Conservation (phyloP, 371 early-diverging fungal genomes). For the Mortierella sp. region DNA sequence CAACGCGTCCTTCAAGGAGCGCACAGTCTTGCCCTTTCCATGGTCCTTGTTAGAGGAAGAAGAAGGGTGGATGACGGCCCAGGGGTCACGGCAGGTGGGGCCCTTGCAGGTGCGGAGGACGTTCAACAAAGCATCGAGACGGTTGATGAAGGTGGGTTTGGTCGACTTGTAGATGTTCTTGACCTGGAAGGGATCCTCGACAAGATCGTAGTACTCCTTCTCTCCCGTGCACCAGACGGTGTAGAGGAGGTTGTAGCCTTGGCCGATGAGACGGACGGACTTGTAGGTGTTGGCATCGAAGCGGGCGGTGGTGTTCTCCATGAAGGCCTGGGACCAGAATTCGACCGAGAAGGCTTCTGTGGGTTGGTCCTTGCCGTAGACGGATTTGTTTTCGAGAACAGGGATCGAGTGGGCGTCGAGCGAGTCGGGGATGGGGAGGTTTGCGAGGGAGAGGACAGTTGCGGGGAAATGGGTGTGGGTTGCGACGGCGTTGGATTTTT, state of each 20-base stretch:
- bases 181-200: slow-evolving; percentile 71
- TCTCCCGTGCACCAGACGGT: slow-evolving; percentile 76
- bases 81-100: slow-evolving; percentile 72
- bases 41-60: background rate
- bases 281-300: slow-evolving; percentile 67
- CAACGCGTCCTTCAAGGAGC: slow-evolving; percentile 43
- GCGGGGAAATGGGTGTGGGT: slow-evolving; percentile 74
- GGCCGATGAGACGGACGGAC: slow-evolving; percentile 68
- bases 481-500: slow-evolving; percentile 62
- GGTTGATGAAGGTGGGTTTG: slow-evolving; percentile 57
- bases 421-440: slow-evolving; percentile 60
- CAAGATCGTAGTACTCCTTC: slow-evolving; percentile 71
- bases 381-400: slow-evolving; percentile 52
- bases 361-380: slow-evolving; percentile 57
- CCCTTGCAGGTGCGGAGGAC: slow-evolving; percentile 70
- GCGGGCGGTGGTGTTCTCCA: slow-evolving; percentile 51
- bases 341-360: slow-evolving; percentile 74
- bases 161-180: slow-evolving; percentile 62
- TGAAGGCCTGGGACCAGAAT: slow-evolving; percentile 62
- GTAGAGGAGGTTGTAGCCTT: slow-evolving; percentile 68
- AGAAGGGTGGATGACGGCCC: slow-evolving; percentile 64
- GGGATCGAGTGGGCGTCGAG: slow-evolving; percentile 73
- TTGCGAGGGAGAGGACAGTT: slow-evolving; percentile 71
- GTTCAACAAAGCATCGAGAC: slow-evolving; percentile 72
- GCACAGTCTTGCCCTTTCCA: background rate